Conservation (phyloP, 257 asterid species). For the Leptodermis oblonga region DNA sequence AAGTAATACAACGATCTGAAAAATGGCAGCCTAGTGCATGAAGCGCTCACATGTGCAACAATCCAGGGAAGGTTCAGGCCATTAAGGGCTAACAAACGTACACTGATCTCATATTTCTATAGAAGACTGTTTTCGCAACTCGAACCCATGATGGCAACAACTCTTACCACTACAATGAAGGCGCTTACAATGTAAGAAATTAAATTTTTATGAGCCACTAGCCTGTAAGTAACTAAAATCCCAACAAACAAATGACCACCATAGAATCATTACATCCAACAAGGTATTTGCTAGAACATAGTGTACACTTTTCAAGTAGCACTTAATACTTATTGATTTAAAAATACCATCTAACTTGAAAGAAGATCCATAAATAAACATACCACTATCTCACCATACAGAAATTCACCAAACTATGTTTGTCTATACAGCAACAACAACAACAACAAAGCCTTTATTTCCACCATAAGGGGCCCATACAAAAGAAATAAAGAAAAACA, state of each 20-base stretch:
- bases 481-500: neutral
- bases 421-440: neutral
- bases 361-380: neutral
- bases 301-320: neutral
- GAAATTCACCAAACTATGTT: neutral
- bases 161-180: neutral
- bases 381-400: neutral
- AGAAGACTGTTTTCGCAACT: neutral
- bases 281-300: neutral
- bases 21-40: neutral
- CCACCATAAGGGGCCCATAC: too few relatives aligned
- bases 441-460: too few relatives aligned
- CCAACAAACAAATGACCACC: neutral
- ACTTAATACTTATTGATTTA: neutral
- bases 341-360: neutral
- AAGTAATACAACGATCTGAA: neutral
- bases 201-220: neutral
- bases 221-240: neutral
- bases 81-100: neutral
- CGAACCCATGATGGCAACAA: neutral
- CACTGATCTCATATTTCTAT: neutral
- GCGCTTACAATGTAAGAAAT: neutral
- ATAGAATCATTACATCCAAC: neutral
- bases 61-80: neutral
- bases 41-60: neutral